Base-by-base conservation (phyloP, 306 rosid genomes). In the Trifolium fragiferum region DNA sequence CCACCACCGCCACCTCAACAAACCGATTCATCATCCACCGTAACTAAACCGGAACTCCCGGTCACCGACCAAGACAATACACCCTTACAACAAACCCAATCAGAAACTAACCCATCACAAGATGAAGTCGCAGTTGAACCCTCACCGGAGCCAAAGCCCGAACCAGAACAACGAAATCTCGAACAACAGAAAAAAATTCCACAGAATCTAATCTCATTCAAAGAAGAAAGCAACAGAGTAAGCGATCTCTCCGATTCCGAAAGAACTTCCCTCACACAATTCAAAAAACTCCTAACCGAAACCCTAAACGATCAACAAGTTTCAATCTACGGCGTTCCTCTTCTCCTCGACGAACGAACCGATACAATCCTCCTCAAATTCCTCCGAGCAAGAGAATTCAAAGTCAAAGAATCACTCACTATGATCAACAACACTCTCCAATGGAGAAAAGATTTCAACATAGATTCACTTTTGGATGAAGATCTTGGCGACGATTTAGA, bases 301-400 rank as follows among this genome's bases (percentile, higher is more conserved):
- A 85, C 86, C 12, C 53, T 44, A 2, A 76, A 6, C 2, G 60
- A 83, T 33, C 54, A 58, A 0, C 70, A 84, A 23, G 83, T 90
- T 7, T 91, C 86, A 7, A 84, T 94, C 51, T 94, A 92, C 92
- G 98, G 98, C 1, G 73, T 91, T 81, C 96, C 95, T 51, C 86
- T 94, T 4, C 83, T 94, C 7, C 78, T 80, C 57, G 98, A 94
- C 27, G 95, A 91, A 0, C 74, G 93, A 20, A 88, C 86, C 7
- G 97, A 94, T 27, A 92, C 84, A 70, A 90, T 94, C 66, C 89
- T 94, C 0, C 95, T 87, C 7, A 94, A 94, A 88, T 94, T 94
- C 32, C 85, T 94, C 4, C 82, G 96, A 64, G 98, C 97, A 14
- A 69, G 98, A 15, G 98, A 94, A 10, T 88, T 91, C 80, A 94